Conservation (phyloP, 177 flowering plant species). For the Telopea speciosissima region DNA sequence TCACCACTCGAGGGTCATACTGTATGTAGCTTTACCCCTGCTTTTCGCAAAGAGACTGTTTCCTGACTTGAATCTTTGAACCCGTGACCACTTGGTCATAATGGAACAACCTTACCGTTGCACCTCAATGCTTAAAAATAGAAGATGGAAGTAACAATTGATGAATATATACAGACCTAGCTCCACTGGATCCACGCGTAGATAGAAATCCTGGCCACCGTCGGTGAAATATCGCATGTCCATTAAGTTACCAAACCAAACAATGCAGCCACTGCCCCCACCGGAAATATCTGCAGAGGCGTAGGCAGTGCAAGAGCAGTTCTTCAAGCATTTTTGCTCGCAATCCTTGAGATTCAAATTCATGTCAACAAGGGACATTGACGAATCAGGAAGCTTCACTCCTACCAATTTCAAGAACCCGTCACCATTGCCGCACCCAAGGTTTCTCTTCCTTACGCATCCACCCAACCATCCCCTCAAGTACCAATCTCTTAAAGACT, state of each 20-base stretch:
- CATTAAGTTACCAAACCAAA: not conserved
- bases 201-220: conserved; percentile 1
- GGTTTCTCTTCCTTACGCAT: not conserved
- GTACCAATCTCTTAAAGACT: not conserved
- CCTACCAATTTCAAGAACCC: not conserved
- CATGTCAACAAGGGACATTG: not conserved
- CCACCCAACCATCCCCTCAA: not conserved
- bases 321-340: not conserved
- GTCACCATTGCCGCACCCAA: not conserved
- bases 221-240: not conserved
- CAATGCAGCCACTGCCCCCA: not conserved
- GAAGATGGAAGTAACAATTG: not conserved
- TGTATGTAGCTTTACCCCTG: too few relatives aligned
- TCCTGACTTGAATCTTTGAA: too few relatives aligned
- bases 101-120: too few relatives aligned
- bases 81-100: too few relatives aligned
- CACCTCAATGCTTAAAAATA: too few relatives aligned
- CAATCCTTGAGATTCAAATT: not conserved
- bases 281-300: not conserved
- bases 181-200: not conserved
- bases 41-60: too few relatives aligned
- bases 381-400: not conserved
- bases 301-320: not conserved
- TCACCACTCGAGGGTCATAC: too few relatives aligned
- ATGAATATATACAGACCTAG: not conserved